Evolutionary conservation across 2,329 filamentous ascomycete genomes (phyloP), one percentile per base, ranked within the genome.

Genomic region (Calonectria henricotiae): DNA sequence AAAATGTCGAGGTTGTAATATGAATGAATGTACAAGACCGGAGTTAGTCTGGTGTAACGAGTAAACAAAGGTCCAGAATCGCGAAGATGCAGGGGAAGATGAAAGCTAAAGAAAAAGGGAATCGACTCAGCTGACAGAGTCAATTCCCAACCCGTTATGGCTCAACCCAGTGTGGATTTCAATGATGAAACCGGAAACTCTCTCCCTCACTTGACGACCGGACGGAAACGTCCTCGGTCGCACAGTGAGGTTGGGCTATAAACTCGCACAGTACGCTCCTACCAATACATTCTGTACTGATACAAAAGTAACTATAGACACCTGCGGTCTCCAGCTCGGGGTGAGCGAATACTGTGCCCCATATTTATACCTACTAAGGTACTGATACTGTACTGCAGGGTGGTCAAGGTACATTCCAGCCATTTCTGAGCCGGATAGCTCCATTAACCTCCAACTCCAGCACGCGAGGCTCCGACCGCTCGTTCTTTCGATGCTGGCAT

Each of bases 171-270:
- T 39, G 51, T 58, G 51, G 25, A 58, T 58, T 13, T 17, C 51
- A 32, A 32, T 58, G 51, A 58, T 58, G 51, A 58, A 58, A 39
- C 51, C 51, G 51, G 51, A 58, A 58, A 58, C 51, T 58, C 51
- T 58, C 51, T 58, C 39, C 47, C n/a, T 25, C 30, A 37, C 20
- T 58, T n/a, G 17, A 55, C 32, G 17, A 55, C 51, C 32, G 23
- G 51, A 58, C 51, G 51, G 51, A 58, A 58, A 58, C 51, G 51
- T 58, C 32, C 51, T 37, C 11, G 6, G 17, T 20, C 5, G 15
- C 11, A 37, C 51, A 39, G 51, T 58, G 20, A 27, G 8, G 15
- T 15, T 8, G 1, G 3, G 12, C 1, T 7, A 3, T 8, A 1
- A 7, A 25, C 17, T 25, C 20, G 6, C 51, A 58, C 51, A 23